Base-by-base conservation (phyloP, 176 grass and related monocot species). In the Puccinellia tenuiflora region DNA sequence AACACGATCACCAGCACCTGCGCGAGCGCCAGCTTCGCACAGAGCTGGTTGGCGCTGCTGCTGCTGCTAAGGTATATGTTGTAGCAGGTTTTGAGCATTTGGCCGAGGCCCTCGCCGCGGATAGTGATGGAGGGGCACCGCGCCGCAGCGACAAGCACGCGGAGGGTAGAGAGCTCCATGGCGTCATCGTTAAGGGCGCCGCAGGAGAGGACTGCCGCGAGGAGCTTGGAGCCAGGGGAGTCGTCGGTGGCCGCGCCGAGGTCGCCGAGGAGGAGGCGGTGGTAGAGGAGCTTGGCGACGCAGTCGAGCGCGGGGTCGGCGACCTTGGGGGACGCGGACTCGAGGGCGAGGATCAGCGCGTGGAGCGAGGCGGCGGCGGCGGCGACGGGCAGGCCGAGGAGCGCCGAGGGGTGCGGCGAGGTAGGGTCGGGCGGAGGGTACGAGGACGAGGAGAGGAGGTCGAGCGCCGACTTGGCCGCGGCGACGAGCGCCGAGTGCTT, bases 51-150 rank as follows among this genome's bases (percentile, higher is more conserved):
- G 48, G 87, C 81, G 5, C 66, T 75, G 43, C 89, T 94, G 90
- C 86, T 85, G 75, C 96, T 99, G 60, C 96, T 92, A 46, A 94
- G 90, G 86, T 96, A 94, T 14, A 99, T 86, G 25, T 99, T 96
- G 78, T 92, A 99, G 81, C 96, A 99, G 78, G 93, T 93, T 68
- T 86, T 91, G 35, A 99, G 80, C 68, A 96, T 88, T 43, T 92
- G 93, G 37, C 66, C 86, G 33, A 99, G 89, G 20, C 88, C 88
- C 47, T 99, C 96, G 12, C 93, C 96, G 18, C 89, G 91, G 78
- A 99, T 85, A 24, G 88, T 68, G 9, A 96, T 84, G 28, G 83
- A 70, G 34, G 91, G 85, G 53, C 93, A 91, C 38, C 93, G 80
- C n/a, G 94, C 87, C 0, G 91, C 89, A 13, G 93, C 87, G 14